Base-by-base conservation (phyloP, 1,284 basidiomycete species). In the Xanthoconium separans region DNA sequence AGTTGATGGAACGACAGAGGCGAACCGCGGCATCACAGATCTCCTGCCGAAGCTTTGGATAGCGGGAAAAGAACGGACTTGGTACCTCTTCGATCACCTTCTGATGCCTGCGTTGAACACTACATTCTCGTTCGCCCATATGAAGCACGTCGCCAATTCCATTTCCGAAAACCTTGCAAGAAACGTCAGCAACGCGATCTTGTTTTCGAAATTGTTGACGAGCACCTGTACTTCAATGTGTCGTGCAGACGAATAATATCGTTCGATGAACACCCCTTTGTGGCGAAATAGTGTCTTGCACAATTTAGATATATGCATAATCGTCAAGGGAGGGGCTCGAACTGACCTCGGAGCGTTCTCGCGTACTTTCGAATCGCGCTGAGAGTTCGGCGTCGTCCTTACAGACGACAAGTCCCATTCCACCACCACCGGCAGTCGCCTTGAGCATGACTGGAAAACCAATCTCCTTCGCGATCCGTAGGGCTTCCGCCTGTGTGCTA, bases 1-100 rank as follows among this genome's bases (percentile, higher is more conserved):
- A 87, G 15, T 77, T 75, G 47, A 87, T 79, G 3, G 68, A 65
- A 47, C 74, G 64, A 53, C 79, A 80, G 0, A 88, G 65, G 3
- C 68, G 65, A 4, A 84, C 73, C 0, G 86, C 84, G 2, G 82
- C 79, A 15, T 70, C 64, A 54, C 77, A 83, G 69, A 87, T 80
- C 24, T 69, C 71, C 37, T 73, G 65, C 44, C 77, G 70, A 12
- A 80, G 63, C 18, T 76, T 76, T 50, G 73, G 73, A 63, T 72
- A 69, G 22, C 56, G 51, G 15, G 65, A 53, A 47, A 82, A 72
- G 64, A 82, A 81, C 6, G 83, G 79, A 59, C 81, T 82, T 0
- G 81, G 81, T 1, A 79, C 76, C 62, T 89, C 88, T 63, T 91
- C 87, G 31, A 90, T 79, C 6, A 90, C 79, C 64, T 91, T 91